Conservation (phyloP, 75 land plant species). For the Cryptomeria japonica region DNA sequence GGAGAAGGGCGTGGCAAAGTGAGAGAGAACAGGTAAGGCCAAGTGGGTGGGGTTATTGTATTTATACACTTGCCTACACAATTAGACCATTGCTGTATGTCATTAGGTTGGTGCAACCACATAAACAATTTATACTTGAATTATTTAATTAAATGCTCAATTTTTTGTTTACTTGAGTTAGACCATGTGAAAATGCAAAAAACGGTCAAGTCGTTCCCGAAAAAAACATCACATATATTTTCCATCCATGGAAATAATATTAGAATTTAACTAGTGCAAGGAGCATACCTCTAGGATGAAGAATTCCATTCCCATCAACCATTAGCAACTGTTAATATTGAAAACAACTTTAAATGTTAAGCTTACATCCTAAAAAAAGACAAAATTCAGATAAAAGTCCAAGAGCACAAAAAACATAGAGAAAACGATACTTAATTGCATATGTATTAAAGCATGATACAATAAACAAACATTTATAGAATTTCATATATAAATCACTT, state of each 20-base stretch:
- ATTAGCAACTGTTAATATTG: slow-evolving; percentile 59
- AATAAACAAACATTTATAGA: neutral
- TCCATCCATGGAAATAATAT: neutral
- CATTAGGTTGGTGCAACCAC: neutral
- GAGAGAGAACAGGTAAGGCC: neutral
- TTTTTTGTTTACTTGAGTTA: neutral
- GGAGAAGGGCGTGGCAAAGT: neutral
- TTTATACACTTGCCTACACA: neutral
- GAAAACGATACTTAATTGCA: neutral
- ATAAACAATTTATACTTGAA: neutral
- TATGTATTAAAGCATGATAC: neutral
- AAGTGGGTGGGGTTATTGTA: neutral
- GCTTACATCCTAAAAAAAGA: neutral
- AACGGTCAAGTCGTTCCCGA: neutral
- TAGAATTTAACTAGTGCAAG: neutral
- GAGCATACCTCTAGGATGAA: slow-evolving; percentile 83
- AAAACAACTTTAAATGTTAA: neutral
- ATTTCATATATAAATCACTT: neutral
- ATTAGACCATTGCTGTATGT: neutral
- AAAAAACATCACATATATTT: neutral
- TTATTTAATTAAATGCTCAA: neutral
- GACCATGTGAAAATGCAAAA: neutral
- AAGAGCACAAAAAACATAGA: neutral
- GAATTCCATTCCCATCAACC: slow-evolving; percentile 93
- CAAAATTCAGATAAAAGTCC: neutral